Conservation (phyloP, 106 monocot genomes). For the Acorus calamus region DNA sequence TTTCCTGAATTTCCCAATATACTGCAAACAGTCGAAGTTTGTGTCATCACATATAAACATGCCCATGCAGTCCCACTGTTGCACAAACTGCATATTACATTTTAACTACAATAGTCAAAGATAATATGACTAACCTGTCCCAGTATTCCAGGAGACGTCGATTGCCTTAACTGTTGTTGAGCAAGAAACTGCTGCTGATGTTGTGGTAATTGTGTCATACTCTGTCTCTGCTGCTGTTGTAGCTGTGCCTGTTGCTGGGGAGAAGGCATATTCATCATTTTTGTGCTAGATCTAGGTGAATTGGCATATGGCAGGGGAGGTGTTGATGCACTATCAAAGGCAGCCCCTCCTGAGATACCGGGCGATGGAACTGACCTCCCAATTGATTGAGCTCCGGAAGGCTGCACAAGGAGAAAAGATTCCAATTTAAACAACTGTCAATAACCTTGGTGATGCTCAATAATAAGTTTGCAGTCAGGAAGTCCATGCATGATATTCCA, state of each 20-base stretch:
- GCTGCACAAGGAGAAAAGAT: slow-evolving; percentile 20
- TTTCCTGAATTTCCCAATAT: too few species aligned
- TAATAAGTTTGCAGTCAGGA: too few species aligned
- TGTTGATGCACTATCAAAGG: slow-evolving; percentile 84
- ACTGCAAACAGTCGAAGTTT: too few species aligned
- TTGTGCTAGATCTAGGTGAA: slow-evolving; percentile 80
- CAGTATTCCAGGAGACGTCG: slow-evolving; percentile 39
- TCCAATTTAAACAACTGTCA: too few species aligned
- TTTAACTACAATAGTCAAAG: background rate
- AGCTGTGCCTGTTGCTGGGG: slow-evolving; percentile 66
- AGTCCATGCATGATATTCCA: too few species aligned
- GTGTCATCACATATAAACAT: too few species aligned
- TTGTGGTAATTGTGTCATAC: slow-evolving; percentile 54
- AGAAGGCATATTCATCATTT: slow-evolving; percentile 84
- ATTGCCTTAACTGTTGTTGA: slow-evolving; percentile 63
- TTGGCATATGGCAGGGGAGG: slow-evolving; percentile 78
- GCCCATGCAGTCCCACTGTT: too few species aligned
- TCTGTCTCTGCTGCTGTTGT: slow-evolving; percentile 61
- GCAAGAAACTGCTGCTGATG: slow-evolving; percentile 56
- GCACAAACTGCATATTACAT: background rate
- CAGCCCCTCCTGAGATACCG: slow-evolving; percentile 29
- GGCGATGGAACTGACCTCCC: slow-evolving; percentile 85
- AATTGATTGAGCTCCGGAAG: slow-evolving; percentile 48
- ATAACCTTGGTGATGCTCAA: too few species aligned
- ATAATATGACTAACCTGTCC: slow-evolving; percentile 32